phyloP scores from a whole-genome alignment of 192 early-diverging fungal species.

The Haplosporangium gracile region DNA sequence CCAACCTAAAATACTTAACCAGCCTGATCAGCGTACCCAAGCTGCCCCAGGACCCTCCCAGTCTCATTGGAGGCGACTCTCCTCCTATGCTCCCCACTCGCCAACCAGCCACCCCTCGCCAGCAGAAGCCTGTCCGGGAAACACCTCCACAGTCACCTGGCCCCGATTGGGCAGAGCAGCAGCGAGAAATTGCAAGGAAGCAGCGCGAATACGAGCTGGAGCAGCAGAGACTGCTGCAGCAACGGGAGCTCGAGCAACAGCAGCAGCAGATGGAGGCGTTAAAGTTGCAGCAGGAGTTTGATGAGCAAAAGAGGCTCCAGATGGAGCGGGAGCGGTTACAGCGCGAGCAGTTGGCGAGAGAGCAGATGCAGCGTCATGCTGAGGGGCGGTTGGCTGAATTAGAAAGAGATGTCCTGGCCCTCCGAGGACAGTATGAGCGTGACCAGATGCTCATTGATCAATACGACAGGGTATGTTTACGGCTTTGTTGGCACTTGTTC shows the following conservation, averaged over 20 bases:
- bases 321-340: slow-evolving; percentile 74
- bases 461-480: slow-evolving; percentile 75
- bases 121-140: slow-evolving; percentile 47
- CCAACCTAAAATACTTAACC: slow-evolving; percentile 87
- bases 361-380: slow-evolving; percentile 85
- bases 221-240: slow-evolving; percentile 71
- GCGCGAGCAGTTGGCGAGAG: slow-evolving; percentile 77
- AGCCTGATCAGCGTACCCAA: slow-evolving; percentile 89
- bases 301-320: slow-evolving; percentile 81
- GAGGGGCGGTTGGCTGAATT: slow-evolving; percentile 82
- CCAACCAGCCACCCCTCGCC: slow-evolving; percentile 36
- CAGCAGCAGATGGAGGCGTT: slow-evolving; percentile 62
- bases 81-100: slow-evolving; percentile 11
- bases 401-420: slow-evolving; percentile 81
- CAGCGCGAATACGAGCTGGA: slow-evolving; percentile 67
- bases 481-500: neutral
- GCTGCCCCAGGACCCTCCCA: slow-evolving; percentile 82
- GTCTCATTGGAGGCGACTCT: slow-evolving; percentile 77
- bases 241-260: slow-evolving; percentile 66
- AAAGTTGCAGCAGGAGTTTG: slow-evolving; percentile 79
- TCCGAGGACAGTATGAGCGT: slow-evolving; percentile 79
- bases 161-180: slow-evolving; percentile 66
- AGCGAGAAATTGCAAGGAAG: slow-evolving; percentile 71
- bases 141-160: slow-evolving; percentile 17
- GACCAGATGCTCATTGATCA: slow-evolving; percentile 87